Base-by-base conservation (phyloP, 352 stramenopile species). In the Pilasporangium apinafurcum region DNA sequence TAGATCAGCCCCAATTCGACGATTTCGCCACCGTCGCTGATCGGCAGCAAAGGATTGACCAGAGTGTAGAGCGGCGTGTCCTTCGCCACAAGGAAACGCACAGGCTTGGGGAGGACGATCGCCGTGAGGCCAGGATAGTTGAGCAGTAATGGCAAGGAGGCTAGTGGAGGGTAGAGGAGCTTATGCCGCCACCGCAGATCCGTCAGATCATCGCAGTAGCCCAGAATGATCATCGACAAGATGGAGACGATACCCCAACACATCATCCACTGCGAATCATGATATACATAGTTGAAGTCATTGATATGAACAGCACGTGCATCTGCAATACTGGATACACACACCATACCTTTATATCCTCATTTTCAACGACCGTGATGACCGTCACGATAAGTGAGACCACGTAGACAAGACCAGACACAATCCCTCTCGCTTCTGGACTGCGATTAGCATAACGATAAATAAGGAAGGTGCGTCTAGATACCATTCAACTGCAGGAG, bases 151-250 rank as follows among this genome's bases (percentile, higher is more conserved):
- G 97, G 96, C 20, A 99, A 71, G 17, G 93, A 98, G 21, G 96
- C 96, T 37, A 99, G 65, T 8, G 92, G 87, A 7, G 96, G 96
- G 46, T 98, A 87, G 43, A 99, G 65, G 17, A 99, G 70, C 68
- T 99, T 99, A 66, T 98, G 96, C 35, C 94, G 73, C 81, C 81
- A 93, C 27, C 78, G 80, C 35, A 98, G 84, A 57, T 99, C 96
- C 10, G 98, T 83, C 10, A 99, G 77, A 65, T 99, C 97, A 65
- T 99, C 96, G 1, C 62, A 83, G 48, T 92, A 92, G 53, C 93
- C 93, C 33, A 98, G 53, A 6, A 97, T 52, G 43, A 96, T 94
- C 79, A 97, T 97, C 35, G 96, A 96, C 14, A 88, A 51, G 45
- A 90, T 90, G 26, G 77, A 91, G 13, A 69, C 61, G 29, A 89